Conservation (phyloP, 2,329 filamentous ascomycete genomes). For the Aspergillus ustus region DNA sequence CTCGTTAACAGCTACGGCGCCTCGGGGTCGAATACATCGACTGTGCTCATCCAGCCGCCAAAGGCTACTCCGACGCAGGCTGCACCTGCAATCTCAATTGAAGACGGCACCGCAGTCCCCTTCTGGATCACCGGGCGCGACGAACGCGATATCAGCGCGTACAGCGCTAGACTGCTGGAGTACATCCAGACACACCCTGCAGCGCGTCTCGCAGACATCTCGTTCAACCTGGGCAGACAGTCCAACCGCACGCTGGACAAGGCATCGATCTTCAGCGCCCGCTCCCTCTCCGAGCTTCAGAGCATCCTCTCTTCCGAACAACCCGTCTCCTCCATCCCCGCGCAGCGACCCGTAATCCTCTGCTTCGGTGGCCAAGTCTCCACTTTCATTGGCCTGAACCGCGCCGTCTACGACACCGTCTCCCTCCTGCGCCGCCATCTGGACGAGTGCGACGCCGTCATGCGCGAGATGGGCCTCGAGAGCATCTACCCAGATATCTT, state of each 20-base stretch:
- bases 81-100: not conserved
- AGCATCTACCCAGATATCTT: conserved; percentile 42
- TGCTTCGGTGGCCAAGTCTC: conserved; percentile 48
- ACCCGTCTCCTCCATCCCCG: not conserved
- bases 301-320: not conserved
- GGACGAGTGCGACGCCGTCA: not conserved
- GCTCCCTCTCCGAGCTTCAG: conserved; percentile 1
- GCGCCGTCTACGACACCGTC: conserved; percentile 34
- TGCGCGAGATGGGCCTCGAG: not conserved
- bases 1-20: conserved; percentile 35
- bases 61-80: not conserved
- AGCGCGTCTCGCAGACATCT: not conserved
- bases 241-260: not conserved
- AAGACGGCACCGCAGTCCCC: conserved; percentile 18
- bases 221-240: conserved; percentile 11
- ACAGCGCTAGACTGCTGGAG: not conserved
- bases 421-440: conserved; percentile 22
- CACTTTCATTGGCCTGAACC: conserved; percentile 32
- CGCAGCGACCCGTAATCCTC: conserved; percentile 36
- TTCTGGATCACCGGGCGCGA: conserved; percentile 12
- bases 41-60: conserved; percentile 28
- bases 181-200: not conserved
- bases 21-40: conserved; percentile 28
- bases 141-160: conserved; percentile 1
- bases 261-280: conserved; percentile 1